Evolutionary conservation across 371 early-diverging fungal genomes (phyloP).

Genomic region (Saksenaea vasiformis): DNA sequence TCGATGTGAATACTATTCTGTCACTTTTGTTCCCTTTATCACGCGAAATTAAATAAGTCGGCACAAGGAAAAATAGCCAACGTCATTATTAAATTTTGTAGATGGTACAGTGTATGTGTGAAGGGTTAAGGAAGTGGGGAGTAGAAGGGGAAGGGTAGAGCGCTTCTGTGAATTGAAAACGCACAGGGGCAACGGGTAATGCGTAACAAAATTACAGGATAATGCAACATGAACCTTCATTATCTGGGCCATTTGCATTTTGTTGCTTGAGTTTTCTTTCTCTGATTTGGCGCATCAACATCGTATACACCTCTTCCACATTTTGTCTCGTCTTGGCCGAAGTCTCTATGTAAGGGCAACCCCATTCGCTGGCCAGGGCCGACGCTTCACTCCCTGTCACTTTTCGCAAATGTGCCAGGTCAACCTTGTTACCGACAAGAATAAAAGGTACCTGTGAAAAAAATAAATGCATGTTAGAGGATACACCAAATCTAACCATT

Average conservation of each 20-base stretch:
- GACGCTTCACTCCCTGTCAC: slow-evolving; percentile 72
- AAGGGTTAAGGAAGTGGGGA: neutral
- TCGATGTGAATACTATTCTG: no score
- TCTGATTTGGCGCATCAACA: slow-evolving; percentile 77
- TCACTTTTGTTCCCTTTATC: neutral
- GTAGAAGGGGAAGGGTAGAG: neutral
- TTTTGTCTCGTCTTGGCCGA: slow-evolving; percentile 87
- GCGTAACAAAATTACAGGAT: slow-evolving; percentile 34
- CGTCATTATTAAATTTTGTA: neutral
- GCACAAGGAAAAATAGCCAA: neutral
- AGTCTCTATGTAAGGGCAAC: slow-evolving; percentile 83
- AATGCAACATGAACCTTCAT: slow-evolving; percentile 46
- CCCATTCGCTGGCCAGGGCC: slow-evolving; percentile 76
- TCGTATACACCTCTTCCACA: slow-evolving; percentile 80
- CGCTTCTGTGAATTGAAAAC: neutral
- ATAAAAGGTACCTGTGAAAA: slow-evolving; percentile 71
- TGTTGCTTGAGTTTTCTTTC: slow-evolving; percentile 67
- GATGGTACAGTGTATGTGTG: slow-evolving; percentile 1
- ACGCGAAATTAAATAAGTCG: no score
- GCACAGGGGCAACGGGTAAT: neutral
- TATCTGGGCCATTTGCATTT: slow-evolving; percentile 45
- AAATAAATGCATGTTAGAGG: neutral
- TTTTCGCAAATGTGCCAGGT: slow-evolving; percentile 73
- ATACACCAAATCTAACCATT: neutral
- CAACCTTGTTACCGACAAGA: slow-evolving; percentile 88